Evolutionary conservation across 2,329 filamentous ascomycete species (phyloP).

Genomic region (Colletotrichum filicis): DNA sequence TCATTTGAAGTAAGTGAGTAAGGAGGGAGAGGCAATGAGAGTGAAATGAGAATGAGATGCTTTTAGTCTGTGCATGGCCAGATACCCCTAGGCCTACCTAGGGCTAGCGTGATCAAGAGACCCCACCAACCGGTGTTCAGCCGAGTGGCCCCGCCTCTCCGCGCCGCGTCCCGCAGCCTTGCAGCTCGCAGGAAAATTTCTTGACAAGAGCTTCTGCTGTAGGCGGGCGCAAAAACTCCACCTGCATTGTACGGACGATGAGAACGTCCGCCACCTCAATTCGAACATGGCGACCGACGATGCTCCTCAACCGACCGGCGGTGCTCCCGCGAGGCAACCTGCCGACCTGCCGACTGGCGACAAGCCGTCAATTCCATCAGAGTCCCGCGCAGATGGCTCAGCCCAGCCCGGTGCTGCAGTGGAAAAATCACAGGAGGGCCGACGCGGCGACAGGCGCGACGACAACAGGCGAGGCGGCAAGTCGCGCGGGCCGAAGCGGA

Average conservation of each 20-base stretch:
- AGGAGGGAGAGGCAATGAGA: neutral
- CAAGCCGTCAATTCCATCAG: conserved; percentile 21
- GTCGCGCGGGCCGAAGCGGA: conserved; percentile 26
- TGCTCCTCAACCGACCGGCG: conserved; percentile 12
- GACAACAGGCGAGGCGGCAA: conserved; percentile 14
- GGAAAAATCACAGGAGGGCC: neutral
- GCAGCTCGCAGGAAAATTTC: conserved; percentile 30
- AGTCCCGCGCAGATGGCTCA: conserved; percentile 8
- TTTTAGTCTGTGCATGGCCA: neutral
- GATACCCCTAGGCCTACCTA: accelerated
- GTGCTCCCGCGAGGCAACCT: conserved; percentile 19
- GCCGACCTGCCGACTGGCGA: conserved; percentile 11
- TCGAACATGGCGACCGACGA: conserved; percentile 31
- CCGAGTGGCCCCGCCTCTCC: conserved; percentile 2
- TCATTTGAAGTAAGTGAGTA: neutral
- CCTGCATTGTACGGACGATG: conserved; percentile 27
- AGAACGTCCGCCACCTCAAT: conserved; percentile 23
- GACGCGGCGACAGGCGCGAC: conserved; percentile 12
- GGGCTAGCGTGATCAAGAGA: accelerated
- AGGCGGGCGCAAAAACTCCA: conserved; percentile 20
- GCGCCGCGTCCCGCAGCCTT: conserved; percentile 28
- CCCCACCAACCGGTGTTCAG: conserved; percentile 24
- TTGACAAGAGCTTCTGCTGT: conserved; percentile 17
- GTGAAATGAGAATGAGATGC: neutral
- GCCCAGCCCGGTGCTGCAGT: conserved; percentile 2